These are phyloP conservation scores for Davidsoniella australis DNA, from an alignment of 2,329 filamentous ascomycete genomes.

Conservation along the genomic window DNA sequence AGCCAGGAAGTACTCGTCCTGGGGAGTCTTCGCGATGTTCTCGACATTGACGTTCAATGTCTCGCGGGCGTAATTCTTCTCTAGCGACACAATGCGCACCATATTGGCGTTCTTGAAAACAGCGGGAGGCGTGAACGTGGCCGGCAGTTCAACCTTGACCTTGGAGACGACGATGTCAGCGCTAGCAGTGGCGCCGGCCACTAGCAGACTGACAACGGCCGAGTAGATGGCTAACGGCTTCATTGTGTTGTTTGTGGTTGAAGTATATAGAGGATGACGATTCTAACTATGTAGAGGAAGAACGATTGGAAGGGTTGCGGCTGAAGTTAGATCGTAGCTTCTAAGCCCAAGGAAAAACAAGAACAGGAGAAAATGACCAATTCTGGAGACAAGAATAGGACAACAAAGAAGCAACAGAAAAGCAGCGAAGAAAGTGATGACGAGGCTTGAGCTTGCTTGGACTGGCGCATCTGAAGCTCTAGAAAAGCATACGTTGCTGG, in stretches of 20 bases:
- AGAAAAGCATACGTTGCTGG: conserved; percentile 19
- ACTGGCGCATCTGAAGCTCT: conserved; percentile 8
- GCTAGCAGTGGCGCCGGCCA: conserved; percentile 24
- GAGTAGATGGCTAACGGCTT: conserved; percentile 33
- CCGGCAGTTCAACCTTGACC: conserved; percentile 41
- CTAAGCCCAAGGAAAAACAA: not conserved
- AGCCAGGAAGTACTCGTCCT: conserved; percentile 80
- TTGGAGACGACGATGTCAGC: conserved; percentile 26
- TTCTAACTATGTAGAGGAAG: not conserved
- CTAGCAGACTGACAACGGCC: conserved; percentile 41
- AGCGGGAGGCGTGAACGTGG: conserved; percentile 57
- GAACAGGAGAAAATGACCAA: not conserved
- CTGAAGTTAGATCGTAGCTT: not conserved
- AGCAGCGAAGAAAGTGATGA: conserved; percentile 11
- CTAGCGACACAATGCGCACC: conserved; percentile 75
- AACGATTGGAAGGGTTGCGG: not conserved
- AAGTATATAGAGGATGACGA: not conserved
- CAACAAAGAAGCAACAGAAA: conserved; percentile 11
- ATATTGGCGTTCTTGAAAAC: conserved; percentile 91
- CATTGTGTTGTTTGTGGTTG: conserved; percentile 16
- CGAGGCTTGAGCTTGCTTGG: conserved; percentile 7
- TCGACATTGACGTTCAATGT: conserved; percentile 87
- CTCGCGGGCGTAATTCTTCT: conserved; percentile 84
- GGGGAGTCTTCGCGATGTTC: conserved; percentile 62
- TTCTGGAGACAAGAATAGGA: not conserved